phyloP scores from a whole-genome alignment of 164 flowering plant species.

The Chimonanthus praecox region DNA sequence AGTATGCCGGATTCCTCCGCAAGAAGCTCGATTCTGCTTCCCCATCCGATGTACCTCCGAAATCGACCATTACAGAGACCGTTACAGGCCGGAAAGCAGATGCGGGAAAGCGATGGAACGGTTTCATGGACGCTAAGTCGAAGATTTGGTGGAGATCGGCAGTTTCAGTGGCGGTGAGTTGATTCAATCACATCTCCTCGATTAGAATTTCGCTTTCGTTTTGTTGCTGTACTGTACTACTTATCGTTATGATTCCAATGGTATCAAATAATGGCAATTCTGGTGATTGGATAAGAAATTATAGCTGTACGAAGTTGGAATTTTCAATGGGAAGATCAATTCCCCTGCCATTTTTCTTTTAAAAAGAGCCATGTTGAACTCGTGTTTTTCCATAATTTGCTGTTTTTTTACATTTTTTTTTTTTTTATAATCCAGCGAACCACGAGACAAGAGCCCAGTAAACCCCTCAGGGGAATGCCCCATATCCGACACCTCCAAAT shows the following conservation, averaged over 20 bases:
- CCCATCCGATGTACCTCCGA: conserved; percentile 16
- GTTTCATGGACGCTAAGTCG: conserved; percentile 8
- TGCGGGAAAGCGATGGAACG: background rate
- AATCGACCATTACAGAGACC: conserved; percentile 8
- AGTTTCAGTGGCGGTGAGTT: conserved; percentile 27
- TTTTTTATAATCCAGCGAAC: too few relatives aligned
- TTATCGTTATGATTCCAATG: too few relatives aligned
- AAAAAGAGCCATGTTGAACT: background rate
- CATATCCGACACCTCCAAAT: too few relatives aligned
- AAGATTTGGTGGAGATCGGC: conserved; percentile 39
- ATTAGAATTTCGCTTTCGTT: background rate
- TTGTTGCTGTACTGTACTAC: background rate
- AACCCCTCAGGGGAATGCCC: too few relatives aligned
- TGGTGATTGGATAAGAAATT: too few relatives aligned
- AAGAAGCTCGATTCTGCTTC: conserved; percentile 19
- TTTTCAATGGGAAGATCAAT: too few relatives aligned
- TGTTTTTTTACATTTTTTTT: too few relatives aligned
- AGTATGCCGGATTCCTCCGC: conserved; percentile 27
- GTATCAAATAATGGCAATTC: too few relatives aligned
- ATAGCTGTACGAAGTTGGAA: too few relatives aligned
- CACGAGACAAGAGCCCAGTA: too few relatives aligned
- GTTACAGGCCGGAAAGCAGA: conserved; percentile 11
- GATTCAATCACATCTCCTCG: background rate
- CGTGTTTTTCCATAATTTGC: too few relatives aligned
- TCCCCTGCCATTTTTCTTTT: background rate